Base-by-base conservation (phyloP, 805 yeast species). In the Suhomyces canberraensis region DNA sequence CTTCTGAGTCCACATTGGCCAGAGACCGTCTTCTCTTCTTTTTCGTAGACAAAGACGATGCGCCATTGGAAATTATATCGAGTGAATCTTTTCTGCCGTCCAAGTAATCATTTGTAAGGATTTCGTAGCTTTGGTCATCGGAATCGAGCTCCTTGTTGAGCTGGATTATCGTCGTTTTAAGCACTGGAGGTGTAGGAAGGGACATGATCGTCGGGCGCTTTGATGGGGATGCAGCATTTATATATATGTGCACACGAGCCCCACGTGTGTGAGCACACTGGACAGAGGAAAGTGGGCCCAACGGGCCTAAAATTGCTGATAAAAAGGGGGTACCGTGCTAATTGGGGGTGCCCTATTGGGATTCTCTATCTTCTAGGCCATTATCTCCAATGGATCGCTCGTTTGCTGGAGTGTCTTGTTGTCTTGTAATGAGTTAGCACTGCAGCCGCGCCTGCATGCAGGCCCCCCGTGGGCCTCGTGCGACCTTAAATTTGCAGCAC, bases 121-220 rank as follows among this genome's bases (percentile, higher is more conserved):
- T 65, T 44, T 67, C 72, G 39, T 64, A 68, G 48, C 64, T 67
- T 33, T 57, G 60, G 42, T 63, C 69, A 18, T 65, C 71, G 13
- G 56, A 57, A 38, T 68, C 74, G 32, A 67, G 47, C 27, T 68
- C 72, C 45, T 64, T 66, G 39, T 68, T 68, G 33, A 68, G 51
- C 40, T 67, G 74, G 30, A 67, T 66, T 20, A 68, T 68, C 13
- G 74, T 68, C 4, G 74, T 64, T 46, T 68, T 68, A 36, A 68
- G 59, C 9, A 59, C 56, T 4, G 74, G 74, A 2, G 73, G 74
- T 11, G 54, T 48, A 8, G 71, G 71, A 24, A 65, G 52, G 25
- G 36, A 14, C 20, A 14, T 26, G 31, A 28, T 31, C 14, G 13
- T 28, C 4, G 4, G 15, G n/a, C 11, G 22, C 8, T 20, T n/a